Base-by-base conservation (phyloP, 768 basidiomycete species). In the Mycena olivaceomarginata region DNA sequence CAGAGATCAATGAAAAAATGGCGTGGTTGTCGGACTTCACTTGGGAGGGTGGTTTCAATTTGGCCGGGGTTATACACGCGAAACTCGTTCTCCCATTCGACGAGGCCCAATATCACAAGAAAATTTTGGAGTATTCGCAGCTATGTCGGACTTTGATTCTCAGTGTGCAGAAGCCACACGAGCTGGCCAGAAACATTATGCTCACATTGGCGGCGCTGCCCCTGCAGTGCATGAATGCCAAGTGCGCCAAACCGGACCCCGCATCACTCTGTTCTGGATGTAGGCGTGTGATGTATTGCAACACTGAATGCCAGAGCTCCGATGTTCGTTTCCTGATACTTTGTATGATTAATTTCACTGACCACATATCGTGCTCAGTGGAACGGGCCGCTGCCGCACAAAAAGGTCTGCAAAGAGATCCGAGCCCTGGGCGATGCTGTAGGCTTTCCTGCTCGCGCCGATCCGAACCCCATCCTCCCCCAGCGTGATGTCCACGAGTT, bases 51-150 rank as follows among this genome's bases (percentile, higher is more conserved):
- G 75, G 75, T 7, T 11, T 71, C 4, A 25, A n/a, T 6, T 20
- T 76, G 45, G 75, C 69, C 15, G 75, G 75, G 4, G 9, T 67
- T 12, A 57, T 76, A 7, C 75, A 76, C 43, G 69, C 75, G 65
- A 71, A 76, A 62, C 75, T 76, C 2, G 75, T 76, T n/a, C 75
- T 76, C 37, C 75, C 75, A 11, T 71, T 71, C 59, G 75, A 76
- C 75, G 75, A 71, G 46, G n/a, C 57, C 8, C 39, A 60, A 40
- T 76, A 76, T 62, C 69, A 76, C 70, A 3, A 11, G 48, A 40
- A 15, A 22, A 76, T 76, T 51, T 43, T 76, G 56, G 56, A 5
- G 7, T 70, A 22, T 20, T 76, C 75, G 56, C 39, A 56, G 20
- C 7, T 2, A 20, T 4, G 25, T 18, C 69, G 75, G 45, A 71